Base-by-base conservation (phyloP, 352 stramenopile species). In the Phytophthora sp. region DNA sequence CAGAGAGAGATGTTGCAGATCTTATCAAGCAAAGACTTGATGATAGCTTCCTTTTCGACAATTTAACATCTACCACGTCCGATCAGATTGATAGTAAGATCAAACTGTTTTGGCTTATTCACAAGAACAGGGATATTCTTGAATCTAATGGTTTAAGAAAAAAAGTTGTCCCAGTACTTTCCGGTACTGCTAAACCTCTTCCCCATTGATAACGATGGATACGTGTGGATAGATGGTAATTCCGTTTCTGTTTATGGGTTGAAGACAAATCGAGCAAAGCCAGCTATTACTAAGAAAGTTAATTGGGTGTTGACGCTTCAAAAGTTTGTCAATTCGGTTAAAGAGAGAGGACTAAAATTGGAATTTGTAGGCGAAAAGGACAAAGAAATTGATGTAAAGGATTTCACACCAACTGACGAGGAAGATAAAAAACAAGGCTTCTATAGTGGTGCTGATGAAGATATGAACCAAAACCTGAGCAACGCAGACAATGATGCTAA, bases 41-140 rank as follows among this genome's bases (percentile, higher is more conserved):
- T 7, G 41, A 62, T n/a, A n/a, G n/a, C n/a, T n/a, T n/a, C n/a
- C n/a, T n/a, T 20, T 62, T 62, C 6, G 54, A 62, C 53, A 54
- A 62, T 47, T 62, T 41, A 36, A 62, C 54, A n/a, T n/a, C n/a
- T n/a, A n/a, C n/a, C n/a, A n/a, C n/a, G n/a, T 62, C 41, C 7
- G 42, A 53, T 27, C 41, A 62, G 23, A 41, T 41, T 12, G 8
- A 20, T 41, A 41, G 15, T 20, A 41, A 41, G 3, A 6, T 41
- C 35, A 41, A 41, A 41, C n/a, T 41, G 35, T 7, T 7, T 26
- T 47, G 15, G 41, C 53, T 45, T 30, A 29, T 62, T 46, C 9
- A 2, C 46, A 62, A 54, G 54, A 53, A 62, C 9, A 62, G 54
- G 30, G 54, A 53, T 46, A 8, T 62, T 20, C 54, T 62, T 54